phyloP scores from a whole-genome alignment of 2,329 filamentous ascomycete genomes.

The Colletotrichum cuscutae region DNA sequence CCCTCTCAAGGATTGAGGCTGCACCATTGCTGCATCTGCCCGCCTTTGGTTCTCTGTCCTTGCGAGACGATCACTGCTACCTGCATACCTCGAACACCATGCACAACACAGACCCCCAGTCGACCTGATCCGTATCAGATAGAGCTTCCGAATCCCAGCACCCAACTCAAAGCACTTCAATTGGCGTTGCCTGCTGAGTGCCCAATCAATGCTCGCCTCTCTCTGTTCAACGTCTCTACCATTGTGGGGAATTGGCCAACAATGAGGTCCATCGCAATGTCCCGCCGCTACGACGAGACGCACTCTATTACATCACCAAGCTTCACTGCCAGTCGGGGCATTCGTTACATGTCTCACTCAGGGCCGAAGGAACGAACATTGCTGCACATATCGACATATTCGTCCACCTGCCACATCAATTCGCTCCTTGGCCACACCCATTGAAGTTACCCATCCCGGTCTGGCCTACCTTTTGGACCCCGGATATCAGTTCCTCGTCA shows the following conservation, averaged over 20 bases:
- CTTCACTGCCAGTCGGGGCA: conserved; percentile 1
- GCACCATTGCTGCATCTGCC: conserved; percentile 30
- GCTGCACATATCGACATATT: conserved; percentile 11
- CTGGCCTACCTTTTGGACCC: conserved; percentile 19
- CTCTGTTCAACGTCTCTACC: conserved; percentile 3
- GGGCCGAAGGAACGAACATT: not conserved
- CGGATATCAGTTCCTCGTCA: conserved; percentile 22
- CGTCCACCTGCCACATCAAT: not conserved
- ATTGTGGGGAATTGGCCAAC: conserved; percentile 9
- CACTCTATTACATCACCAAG: conserved; percentile 14
- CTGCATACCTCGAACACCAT: conserved; percentile 13
- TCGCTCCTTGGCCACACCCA: conserved; percentile 27
- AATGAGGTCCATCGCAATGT: conserved; percentile 26
- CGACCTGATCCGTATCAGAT: conserved; percentile 27
- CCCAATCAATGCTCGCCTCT: not conserved
- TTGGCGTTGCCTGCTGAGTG: not conserved
- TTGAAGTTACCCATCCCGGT: conserved; percentile 3
- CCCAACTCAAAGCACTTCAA: not conserved
- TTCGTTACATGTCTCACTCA: conserved; percentile 7
- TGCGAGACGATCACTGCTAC: conserved; percentile 22
- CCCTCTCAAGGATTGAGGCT: conserved; percentile 22
- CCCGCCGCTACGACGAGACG: conserved; percentile 3
- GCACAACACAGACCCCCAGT: conserved; percentile 31
- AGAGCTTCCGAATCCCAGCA: conserved; percentile 2
- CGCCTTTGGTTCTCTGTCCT: conserved; percentile 11